Evolutionary conservation across 108 stramenopile species (phyloP), one percentile per base, ranked within the genome.

Genomic region (Cyclostephanos invisitatus): DNA sequence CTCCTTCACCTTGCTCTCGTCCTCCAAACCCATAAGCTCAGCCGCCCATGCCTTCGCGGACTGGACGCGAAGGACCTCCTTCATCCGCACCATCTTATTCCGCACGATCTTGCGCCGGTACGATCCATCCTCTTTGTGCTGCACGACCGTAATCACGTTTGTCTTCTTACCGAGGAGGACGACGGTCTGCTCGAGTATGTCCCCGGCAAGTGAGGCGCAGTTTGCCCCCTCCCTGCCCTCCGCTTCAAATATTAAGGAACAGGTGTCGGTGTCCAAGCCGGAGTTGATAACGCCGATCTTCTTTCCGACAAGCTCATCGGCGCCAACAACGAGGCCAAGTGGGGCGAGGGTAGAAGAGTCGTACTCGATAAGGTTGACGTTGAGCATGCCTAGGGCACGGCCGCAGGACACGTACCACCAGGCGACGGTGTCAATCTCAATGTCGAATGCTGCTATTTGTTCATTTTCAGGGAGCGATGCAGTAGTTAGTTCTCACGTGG

Each of bases 331-430:
- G 21, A 98, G 80, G 7, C 98, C 98, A 21, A 98, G 83, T 47
- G 98, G 98, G 12, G 94, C 85, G 46, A 98, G 84, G 8, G 95
- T 95, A 54, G 83, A 82, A 0, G 81, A 57, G 70, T 98, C 98
- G 72, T 98, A 98, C 83, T 98, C 96, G 37, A 97, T 77, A 55
- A 98, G 74, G 87, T 84, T 87, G 55, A 93, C 91, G 59, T 96
- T 87, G 47, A 90, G 92, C 67, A 96, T 80, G 9, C 98, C 98
- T 37, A 98, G 69, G 8, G 97, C 98, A 15, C 89, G 75, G 9
- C 96, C 96, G 67, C 89, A 85, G 35, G 75, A 80, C 92, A 98
- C 85, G 64, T 92, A 86, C 98, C 98, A 98, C 98, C 98, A 98
- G 29, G 87, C 87, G 22, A 85, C 74, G 50, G 84, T 88, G 32